These are phyloP conservation scores for Sphaerostilbella broomeana DNA, from an alignment of 2,329 filamentous ascomycete species.

Conservation along the genomic window DNA sequence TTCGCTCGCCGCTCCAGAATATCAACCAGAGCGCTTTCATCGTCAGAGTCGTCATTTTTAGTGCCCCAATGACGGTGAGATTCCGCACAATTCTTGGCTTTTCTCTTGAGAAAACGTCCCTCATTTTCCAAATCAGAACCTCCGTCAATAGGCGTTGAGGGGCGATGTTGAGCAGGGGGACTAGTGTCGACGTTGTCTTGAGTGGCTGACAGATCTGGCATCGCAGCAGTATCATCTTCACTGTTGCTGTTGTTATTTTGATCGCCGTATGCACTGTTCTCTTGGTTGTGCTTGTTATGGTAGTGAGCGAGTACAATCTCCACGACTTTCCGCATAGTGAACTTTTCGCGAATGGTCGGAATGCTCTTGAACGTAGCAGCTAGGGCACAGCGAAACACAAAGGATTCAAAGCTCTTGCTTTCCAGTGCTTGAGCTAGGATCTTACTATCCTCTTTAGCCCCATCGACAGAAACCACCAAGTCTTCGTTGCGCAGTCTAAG, in stretches of 20 bases:
- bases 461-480: not conserved
- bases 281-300: not conserved
- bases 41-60: not conserved
- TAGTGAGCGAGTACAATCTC: not conserved
- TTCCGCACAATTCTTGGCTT: no score
- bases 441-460: not conserved
- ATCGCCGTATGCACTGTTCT: not conserved
- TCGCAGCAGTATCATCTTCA: no score
- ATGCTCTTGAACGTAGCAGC: constrained; percentile 3
- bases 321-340: not conserved
- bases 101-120: no score
- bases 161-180: no score
- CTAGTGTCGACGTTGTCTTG: no score
- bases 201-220: no score
- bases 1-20: not conserved
- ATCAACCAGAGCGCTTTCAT: not conserved
- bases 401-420: constrained; percentile 1
- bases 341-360: not conserved
- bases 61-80: no score
- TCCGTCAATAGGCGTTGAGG: no score
- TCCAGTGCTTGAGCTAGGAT: not conserved
- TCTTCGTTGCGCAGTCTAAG: not conserved
- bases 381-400: constrained; percentile 8
- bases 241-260: not conserved
- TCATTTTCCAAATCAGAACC: no score